Conservation (phyloP, 192 early-diverging fungal species). For the Oehlia diaphana region DNA sequence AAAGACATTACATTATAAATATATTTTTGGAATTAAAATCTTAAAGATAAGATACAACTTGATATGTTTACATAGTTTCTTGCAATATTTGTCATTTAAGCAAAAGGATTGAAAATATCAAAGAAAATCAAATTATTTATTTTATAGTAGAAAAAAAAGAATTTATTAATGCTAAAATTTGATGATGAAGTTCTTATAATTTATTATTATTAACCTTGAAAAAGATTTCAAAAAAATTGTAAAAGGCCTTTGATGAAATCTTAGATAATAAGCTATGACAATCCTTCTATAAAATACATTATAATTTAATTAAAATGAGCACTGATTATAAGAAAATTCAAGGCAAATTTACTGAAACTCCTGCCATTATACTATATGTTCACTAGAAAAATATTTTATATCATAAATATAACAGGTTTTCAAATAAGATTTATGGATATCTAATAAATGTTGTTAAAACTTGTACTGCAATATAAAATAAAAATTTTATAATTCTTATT, state of each 20-base stretch:
- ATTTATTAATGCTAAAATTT: background rate
- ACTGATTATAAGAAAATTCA: background rate
- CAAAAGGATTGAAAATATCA: background rate
- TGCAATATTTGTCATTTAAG: background rate
- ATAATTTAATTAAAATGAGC: background rate
- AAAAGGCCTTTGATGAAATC: slow-evolving; percentile 11
- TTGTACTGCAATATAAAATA: slow-evolving; percentile 11
- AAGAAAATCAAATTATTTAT: background rate
- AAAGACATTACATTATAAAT: slow-evolving; percentile 6
- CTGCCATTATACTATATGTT: too few species aligned
- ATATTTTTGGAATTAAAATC: slow-evolving; percentile 1
- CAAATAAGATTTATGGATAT: background rate
- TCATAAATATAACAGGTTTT: background rate
- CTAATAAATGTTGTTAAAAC: background rate
- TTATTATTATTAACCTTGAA: too few species aligned
- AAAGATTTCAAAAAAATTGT: background rate
- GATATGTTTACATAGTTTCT: background rate
- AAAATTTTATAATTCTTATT: too few species aligned
- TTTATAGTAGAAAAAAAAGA: background rate
- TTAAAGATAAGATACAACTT: slow-evolving; percentile 3
- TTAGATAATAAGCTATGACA: background rate
- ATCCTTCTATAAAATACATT: background rate
- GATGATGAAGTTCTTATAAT: background rate
- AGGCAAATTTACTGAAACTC: too few species aligned
- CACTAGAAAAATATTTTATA: background rate